These are phyloP conservation scores for Ramicandelaber brevisporus DNA, from an alignment of 192 early-diverging fungal genomes.

Conservation along the genomic window DNA sequence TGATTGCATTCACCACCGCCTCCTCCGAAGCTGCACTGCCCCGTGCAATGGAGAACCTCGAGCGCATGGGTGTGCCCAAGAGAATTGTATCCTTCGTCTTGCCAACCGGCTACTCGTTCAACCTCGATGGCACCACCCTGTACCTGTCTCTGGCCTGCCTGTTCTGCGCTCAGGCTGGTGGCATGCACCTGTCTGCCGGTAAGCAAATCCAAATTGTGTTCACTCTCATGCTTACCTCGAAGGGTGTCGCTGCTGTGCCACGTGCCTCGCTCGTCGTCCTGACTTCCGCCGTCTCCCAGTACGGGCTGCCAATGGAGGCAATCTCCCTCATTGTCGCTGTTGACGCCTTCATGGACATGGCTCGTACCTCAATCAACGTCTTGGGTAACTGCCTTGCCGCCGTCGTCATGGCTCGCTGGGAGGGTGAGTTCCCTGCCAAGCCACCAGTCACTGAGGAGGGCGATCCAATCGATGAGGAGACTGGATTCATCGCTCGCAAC, in stretches of 20 bases:
- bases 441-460: no score
- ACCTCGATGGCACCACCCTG: slow-evolving; percentile 48
- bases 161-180: slow-evolving; percentile 39
- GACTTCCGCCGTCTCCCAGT: slow-evolving; percentile 18
- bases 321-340: slow-evolving; percentile 38
- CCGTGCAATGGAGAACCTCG: slow-evolving; percentile 40
- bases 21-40: slow-evolving; percentile 46
- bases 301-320: slow-evolving; percentile 25
- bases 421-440: slow-evolving; percentile 44
- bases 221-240: slow-evolving; percentile 36
- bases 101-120: slow-evolving; percentile 47
- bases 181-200: slow-evolving; percentile 16
- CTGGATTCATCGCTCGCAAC: no score
- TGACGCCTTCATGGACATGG: slow-evolving; percentile 59
- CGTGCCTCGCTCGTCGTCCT: slow-evolving; percentile 35
- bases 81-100: slow-evolving; percentile 39
- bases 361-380: slow-evolving; percentile 37
- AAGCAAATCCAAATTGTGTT: slow-evolving; percentile 38
- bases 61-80: slow-evolving; percentile 32
- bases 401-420: slow-evolving; percentile 32
- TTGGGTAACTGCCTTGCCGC: slow-evolving; percentile 43
- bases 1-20: slow-evolving; percentile 50
- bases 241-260: slow-evolving; percentile 33
- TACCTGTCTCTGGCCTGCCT: slow-evolving; percentile 38
- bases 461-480: no score